Base-by-base conservation (phyloP, 495 filamentous ascomycete genomes). In the Podospora conica region DNA sequence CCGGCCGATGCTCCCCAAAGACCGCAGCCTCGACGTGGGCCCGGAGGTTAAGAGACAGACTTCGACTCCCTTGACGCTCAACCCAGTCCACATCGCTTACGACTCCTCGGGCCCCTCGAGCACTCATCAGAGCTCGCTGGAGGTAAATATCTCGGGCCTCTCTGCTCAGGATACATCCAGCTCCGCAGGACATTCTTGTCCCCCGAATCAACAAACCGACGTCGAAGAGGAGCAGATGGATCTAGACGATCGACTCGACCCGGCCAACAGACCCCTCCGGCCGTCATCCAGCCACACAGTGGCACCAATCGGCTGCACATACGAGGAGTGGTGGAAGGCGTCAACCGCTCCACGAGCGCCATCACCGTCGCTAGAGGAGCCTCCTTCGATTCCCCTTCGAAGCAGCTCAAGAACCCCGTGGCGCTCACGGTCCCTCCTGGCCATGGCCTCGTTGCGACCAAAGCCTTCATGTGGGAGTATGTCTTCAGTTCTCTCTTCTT, bases 401-500 rank as follows among this genome's bases (percentile, higher is more conserved):
- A 31, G 21, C 59, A 48, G 29, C 29, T 61, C 59, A 5, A 40
- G 29, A 23, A 20, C 22, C 21, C 29, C 59, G 1, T 48, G 59
- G 29, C 59, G 27, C 1, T 40, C 59, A 0, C 28, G 59, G 55
- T 57, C 60, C 10, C 55, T 23, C 7, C 40, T 64, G 15, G 25
- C 27, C 15, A 60, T 56, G 31, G 33, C 33, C 11, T 64, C 55
- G 3, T 65, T 54, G 28, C 22, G 29, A 5, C 58, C 24, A 18
- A 25, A 65, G 31, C 22, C 24, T 11, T 56, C 60, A 6, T 68
- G 25, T 7, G n/a, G 54, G 21, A 55, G 62, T 23, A 63, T 69
- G 18, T 65, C 60, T 60, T 66, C 65, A 4, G 33, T 40, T 3
- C 48, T 60, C 8, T 40, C 23, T 3, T 64, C 62, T 1, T 72